phyloP scores from a whole-genome alignment of 306 rosid genomes.

The Inga leiocalycina region DNA sequence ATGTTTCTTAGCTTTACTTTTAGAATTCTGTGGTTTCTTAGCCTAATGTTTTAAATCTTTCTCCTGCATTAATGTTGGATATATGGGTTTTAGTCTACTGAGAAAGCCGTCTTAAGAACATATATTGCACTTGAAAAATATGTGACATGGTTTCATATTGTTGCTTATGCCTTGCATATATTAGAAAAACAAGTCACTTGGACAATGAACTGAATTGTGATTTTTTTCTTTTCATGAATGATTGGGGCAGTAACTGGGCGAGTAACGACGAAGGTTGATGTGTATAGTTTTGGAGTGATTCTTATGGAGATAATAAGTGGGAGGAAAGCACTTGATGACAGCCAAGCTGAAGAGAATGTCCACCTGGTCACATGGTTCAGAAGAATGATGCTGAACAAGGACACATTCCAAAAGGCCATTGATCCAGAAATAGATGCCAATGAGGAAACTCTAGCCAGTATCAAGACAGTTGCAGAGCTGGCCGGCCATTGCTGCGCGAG shows the following conservation, averaged over 20 bases:
- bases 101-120: neutral
- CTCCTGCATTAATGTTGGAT: neutral
- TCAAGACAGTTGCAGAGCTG: constrained; percentile 64
- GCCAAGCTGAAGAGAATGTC: constrained; percentile 71
- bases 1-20: neutral
- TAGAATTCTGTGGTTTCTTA: neutral
- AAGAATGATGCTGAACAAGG: constrained; percentile 50
- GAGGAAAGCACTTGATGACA: constrained; percentile 74
- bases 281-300: constrained; percentile 93
- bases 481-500: constrained; percentile 84
- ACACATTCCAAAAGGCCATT: constrained; percentile 45
- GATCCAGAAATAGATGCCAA: constrained; percentile 62
- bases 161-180: neutral
- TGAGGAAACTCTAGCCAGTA: constrained; percentile 57
- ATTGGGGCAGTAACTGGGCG: constrained; percentile 73
- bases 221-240: constrained; percentile 11
- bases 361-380: constrained; percentile 90
- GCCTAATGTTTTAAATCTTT: constrained; percentile 4
- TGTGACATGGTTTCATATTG: neutral
- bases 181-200: neutral
- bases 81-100: neutral
- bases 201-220: constrained; percentile 16
- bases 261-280: constrained; percentile 80
- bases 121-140: neutral
- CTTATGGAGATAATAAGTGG: constrained; percentile 89